A percentile compares a stretch with the other conserved stretches of the same genome.
phyloP scores from a whole-genome alignment of 257 asterid genomes.

The Rubia yunnanensis region DNA sequence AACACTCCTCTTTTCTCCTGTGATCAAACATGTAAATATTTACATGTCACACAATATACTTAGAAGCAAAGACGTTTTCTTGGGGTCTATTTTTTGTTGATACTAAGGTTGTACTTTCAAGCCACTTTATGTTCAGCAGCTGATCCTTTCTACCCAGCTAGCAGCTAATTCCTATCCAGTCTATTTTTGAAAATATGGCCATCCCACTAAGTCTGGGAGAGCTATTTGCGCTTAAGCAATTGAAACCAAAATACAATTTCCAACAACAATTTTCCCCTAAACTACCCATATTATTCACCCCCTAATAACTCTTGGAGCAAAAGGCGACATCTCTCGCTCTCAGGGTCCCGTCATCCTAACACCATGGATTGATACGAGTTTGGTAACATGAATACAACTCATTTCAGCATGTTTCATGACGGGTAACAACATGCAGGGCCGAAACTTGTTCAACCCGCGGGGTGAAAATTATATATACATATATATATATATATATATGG shows the following conservation, averaged over 20 bases:
- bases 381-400: too few species aligned
- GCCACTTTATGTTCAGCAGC: conserved; percentile 31
- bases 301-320: too few species aligned
- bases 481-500: too few species aligned
- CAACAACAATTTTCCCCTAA: background rate
- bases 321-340: too few species aligned
- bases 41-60: conserved; percentile 18
- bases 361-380: too few species aligned
- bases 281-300: background rate
- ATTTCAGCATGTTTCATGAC: too few species aligned
- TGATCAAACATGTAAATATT: too few species aligned
- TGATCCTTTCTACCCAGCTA: background rate
- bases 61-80: conserved; percentile 42
- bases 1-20: background rate
- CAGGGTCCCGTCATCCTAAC: too few species aligned
- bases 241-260: background rate
- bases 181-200: conserved; percentile 24
- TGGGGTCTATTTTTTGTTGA: background rate
- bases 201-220: conserved; percentile 28
- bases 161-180: conserved; percentile 2
- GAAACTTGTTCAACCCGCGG: too few species aligned
- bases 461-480: too few species aligned
- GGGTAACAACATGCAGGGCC: too few species aligned
- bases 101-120: conserved; percentile 30
- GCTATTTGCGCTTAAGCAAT: conserved; percentile 66